Evolutionary conservation across 306 rosid species (phyloP).

Genomic region (Malus fusca): DNA sequence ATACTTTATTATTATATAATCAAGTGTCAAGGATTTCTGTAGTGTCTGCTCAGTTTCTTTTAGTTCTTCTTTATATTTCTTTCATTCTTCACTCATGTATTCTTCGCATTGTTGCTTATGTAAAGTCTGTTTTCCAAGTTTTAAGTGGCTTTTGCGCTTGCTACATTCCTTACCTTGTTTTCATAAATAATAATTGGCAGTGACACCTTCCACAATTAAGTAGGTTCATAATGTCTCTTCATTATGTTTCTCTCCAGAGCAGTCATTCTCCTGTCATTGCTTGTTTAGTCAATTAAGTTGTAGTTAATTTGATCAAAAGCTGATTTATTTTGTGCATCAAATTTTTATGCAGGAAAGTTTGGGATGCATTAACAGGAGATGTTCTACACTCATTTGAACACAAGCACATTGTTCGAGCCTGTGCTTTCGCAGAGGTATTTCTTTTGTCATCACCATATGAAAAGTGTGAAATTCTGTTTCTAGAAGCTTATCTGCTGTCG

Average conservation of each 20-base stretch:
- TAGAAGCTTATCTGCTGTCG: neutral
- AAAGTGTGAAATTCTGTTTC: neutral
- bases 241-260: neutral
- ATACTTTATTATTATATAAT: too few species aligned
- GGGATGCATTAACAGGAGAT: conserved; percentile 97
- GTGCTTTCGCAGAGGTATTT: conserved; percentile 85
- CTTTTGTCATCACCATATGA: neutral
- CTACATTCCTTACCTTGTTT: neutral
- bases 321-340: conserved; percentile 9
- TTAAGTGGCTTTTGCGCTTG: neutral
- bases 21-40: neutral
- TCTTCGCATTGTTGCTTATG: neutral
- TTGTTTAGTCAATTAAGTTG: neutral
- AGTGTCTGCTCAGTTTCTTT: neutral
- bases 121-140: neutral
- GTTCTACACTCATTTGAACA: conserved; percentile 90
- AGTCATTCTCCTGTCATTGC: neutral
- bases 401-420: conserved; percentile 96
- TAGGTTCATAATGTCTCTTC: neutral
- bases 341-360: conserved; percentile 69
- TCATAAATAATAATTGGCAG: too few species aligned
- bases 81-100: neutral
- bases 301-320: neutral
- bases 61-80: neutral
- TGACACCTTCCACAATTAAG: neutral